Base-by-base conservation (phyloP, 108 stramenopile species). In the Fistulifera pelliculosa region DNA sequence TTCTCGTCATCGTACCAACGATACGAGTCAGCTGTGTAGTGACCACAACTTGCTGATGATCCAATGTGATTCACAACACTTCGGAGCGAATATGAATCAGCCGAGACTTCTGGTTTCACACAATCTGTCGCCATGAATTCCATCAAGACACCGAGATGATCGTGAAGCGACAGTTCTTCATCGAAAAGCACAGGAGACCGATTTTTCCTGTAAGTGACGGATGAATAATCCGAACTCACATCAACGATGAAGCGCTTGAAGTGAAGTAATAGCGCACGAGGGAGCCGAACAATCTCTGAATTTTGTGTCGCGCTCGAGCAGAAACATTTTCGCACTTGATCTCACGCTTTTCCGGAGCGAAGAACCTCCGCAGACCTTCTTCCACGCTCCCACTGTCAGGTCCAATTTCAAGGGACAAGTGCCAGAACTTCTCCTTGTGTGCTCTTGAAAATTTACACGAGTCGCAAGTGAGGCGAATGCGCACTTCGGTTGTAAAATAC, bases 241-340 rank as follows among this genome's bases (percentile, higher is more conserved):
- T 81, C 75, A 21, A 81, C 79, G 45, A 76, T 74, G 63, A 81
- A 81, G 35, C 79, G 51, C 53, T 81, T 81, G 28, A 81, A 53
- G 51, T 81, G 79, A 8, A 81, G 47, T 0, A 81, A 48, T 22
- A 81, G 39, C 8, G 72, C 69, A 19, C 27, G 35, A 2, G 79
- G 79, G 16, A 81, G 38, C 48, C 57, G 49, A 10, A 64, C 58
- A 41, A 76, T 74, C 52, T 74, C 64, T n/a, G 28, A 54, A 2
- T 56, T 71, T 47, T 68, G 69, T 19, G 58, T 54, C 13, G 79
- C 79, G n/a, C 64, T 65, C 31, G 66, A 71, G 54, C 47, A 70
- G 44, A 81, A 76, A 56, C 81, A 82, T 94, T 88, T 66, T 94
- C 93, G 47, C 93, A 94, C 26, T 85, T 76, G 58, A 90, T 45